Conservation (phyloP, 129 eudicot genomes). For the Glebionis coronaria region DNA sequence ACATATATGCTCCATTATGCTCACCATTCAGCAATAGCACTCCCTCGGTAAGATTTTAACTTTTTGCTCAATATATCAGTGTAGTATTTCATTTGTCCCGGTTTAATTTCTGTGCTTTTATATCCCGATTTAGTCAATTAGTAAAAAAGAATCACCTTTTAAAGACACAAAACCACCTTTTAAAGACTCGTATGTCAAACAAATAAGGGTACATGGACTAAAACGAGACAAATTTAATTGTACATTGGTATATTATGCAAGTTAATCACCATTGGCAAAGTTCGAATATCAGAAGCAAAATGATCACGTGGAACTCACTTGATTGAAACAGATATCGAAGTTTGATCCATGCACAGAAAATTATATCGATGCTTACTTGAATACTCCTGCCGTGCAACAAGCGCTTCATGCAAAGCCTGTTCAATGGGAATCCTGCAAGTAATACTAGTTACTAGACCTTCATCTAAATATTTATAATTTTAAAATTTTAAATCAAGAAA, state of each 20-base stretch:
- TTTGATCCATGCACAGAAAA: slow-evolving; percentile 65
- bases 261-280: no score
- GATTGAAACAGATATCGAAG: slow-evolving; percentile 36
- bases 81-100: no score
- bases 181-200: no score
- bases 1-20: slow-evolving; percentile 67
- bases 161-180: no score
- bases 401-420: slow-evolving; percentile 55
- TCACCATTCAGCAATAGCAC: slow-evolving; percentile 33
- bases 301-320: background rate
- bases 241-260: no score
- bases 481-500: background rate
- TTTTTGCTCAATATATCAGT: no score
- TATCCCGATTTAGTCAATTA: no score
- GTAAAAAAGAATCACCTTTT: no score
- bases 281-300: no score
- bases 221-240: no score
- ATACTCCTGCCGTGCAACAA: slow-evolving; percentile 60
- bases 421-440: slow-evolving; percentile 64
- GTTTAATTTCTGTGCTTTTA: no score
- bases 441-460: slow-evolving; percentile 9
- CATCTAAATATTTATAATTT: slow-evolving; percentile 9
- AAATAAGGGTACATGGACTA: no score
- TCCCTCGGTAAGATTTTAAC: slow-evolving; percentile 30
- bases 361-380: slow-evolving; percentile 44